phyloP scores from a whole-genome alignment of 1,284 basidiomycete genomes.

The Hypsizygus ulmarius region DNA sequence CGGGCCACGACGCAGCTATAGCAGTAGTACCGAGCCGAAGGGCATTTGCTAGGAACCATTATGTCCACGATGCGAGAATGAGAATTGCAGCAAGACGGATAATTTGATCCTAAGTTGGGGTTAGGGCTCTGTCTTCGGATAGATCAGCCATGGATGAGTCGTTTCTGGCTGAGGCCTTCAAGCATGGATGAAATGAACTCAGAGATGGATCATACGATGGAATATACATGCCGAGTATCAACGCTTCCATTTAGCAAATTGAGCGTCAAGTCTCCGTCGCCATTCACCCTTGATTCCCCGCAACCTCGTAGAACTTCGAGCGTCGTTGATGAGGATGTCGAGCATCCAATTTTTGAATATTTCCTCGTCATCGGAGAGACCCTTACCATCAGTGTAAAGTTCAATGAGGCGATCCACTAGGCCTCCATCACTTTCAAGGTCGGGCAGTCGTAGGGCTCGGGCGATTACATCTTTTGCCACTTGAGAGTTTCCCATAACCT shows the following conservation, averaged over 20 bases:
- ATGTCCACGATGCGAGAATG: not conserved
- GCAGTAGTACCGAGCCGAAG: too few relatives aligned
- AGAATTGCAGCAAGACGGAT: not conserved
- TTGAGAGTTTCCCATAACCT: slow-evolving; percentile 20
- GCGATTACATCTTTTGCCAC: slow-evolving; percentile 25
- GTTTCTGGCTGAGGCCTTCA: too few relatives aligned
- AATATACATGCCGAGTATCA: not conserved
- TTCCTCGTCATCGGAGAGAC: slow-evolving; percentile 23
- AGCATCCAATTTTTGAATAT: slow-evolving; percentile 22
- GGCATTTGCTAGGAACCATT: too few relatives aligned
- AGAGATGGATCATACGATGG: not conserved
- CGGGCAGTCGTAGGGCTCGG: slow-evolving; percentile 21
- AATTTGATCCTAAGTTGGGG: slow-evolving; percentile 3
- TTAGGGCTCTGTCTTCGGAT: slow-evolving; percentile 4
- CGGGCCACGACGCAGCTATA: too few relatives aligned
- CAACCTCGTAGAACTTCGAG: slow-evolving; percentile 20
- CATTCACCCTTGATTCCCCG: slow-evolving; percentile 21
- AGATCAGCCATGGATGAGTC: not conserved
- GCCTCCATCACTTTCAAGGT: slow-evolving; percentile 24
- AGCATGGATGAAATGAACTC: too few relatives aligned
- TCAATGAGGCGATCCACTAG: slow-evolving; percentile 28
- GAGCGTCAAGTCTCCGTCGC: slow-evolving; percentile 15
- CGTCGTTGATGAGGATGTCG: slow-evolving; percentile 20
- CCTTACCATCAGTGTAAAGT: slow-evolving; percentile 27
- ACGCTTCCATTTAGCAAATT: slow-evolving; percentile 17